Conservation (phyloP, 352 stramenopile species). For the Thraustochytrium striatum region DNA sequence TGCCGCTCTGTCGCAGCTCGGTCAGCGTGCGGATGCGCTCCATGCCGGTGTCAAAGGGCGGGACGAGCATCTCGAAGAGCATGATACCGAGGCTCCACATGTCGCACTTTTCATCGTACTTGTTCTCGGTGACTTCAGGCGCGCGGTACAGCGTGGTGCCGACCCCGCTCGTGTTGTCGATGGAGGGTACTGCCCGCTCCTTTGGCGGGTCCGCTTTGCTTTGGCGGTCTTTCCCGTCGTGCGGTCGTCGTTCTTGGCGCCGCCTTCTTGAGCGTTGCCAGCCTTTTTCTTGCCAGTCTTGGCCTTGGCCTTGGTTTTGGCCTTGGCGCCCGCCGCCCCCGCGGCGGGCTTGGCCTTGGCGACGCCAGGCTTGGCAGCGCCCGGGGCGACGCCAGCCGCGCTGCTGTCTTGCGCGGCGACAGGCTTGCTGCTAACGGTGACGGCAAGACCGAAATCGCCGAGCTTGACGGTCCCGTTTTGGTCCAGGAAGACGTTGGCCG, state of each 20-base stretch:
- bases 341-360: background rate
- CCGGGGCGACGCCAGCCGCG: background rate
- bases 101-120: conserved; percentile 83
- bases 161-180: conserved; percentile 73
- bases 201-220: conserved; percentile 65
- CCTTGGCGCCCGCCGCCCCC: background rate
- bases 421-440: conserved; percentile 59
- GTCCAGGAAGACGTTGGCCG: conserved; percentile 89
- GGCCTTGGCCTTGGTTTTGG: background rate
- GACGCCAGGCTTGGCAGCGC: background rate
- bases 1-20: conserved; percentile 53
- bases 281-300: conserved; percentile 16
- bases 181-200: conserved; percentile 50
- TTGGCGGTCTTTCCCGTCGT: background rate
- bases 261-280: background rate
- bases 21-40: conserved; percentile 73
- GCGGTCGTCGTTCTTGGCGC: background rate
- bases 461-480: conserved; percentile 82
- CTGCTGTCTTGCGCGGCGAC: too few relatives aligned
- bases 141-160: conserved; percentile 90
- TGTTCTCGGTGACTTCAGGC: conserved; percentile 87
- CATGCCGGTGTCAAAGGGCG: conserved; percentile 81
- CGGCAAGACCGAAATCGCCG: conserved; percentile 87
- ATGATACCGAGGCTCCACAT: conserved; percentile 91
- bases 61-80: conserved; percentile 91